Conservation (phyloP, 345 rosid genomes). For the Aegle marmelos region DNA sequence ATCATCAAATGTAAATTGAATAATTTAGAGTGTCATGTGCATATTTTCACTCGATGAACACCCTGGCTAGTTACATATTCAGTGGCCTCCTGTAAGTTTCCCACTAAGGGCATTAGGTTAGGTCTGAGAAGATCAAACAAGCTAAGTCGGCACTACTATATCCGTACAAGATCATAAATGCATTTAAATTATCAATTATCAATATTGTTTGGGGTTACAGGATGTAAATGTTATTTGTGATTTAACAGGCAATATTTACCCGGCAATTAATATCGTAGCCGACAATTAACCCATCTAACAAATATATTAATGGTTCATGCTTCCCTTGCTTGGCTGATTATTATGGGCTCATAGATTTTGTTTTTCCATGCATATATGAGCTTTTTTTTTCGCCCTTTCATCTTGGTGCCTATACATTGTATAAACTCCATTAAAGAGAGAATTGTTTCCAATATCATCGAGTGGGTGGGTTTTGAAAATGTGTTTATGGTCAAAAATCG, state of each 20-base stretch:
- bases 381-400: too few species aligned
- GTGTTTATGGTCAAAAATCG: neutral
- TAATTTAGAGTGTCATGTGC: neutral
- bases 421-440: neutral
- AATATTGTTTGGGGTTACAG: neutral
- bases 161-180: neutral
- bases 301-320: neutral
- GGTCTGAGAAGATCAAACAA: too few species aligned
- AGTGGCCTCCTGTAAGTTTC: conserved; percentile 16
- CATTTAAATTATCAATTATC: neutral
- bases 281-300: neutral
- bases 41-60: conserved; percentile 23
- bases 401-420: neutral
- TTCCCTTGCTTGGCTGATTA: neutral
- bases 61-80: conserved; percentile 16
- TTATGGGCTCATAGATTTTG: neutral
- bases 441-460: neutral
- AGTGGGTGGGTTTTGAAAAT: neutral
- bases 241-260: neutral
- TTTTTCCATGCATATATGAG: neutral
- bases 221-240: neutral
- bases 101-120: neutral
- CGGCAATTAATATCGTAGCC: neutral
- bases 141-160: neutral
- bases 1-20: conserved; percentile 19